phyloP scores from a whole-genome alignment of 148 eudicot species.

The Salicornia ramosissima region DNA sequence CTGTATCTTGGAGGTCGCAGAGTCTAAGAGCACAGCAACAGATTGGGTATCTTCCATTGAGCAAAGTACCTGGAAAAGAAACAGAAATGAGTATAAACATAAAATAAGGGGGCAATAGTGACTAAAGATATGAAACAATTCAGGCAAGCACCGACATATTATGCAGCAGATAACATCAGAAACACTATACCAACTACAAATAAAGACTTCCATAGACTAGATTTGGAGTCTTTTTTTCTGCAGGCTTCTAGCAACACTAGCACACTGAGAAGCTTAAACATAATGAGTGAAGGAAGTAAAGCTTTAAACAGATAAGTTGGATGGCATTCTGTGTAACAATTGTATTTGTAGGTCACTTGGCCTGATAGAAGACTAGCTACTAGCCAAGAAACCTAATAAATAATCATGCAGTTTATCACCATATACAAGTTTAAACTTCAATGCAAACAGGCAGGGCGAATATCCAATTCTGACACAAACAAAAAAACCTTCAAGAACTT shows the following conservation, averaged over 20 bases:
- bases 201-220: not conserved
- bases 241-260: slow-evolving; percentile 3
- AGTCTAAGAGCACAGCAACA: slow-evolving; percentile 63
- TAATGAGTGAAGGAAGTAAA: not conserved
- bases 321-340: no score
- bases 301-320: no score
- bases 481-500: no score
- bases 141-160: not conserved
- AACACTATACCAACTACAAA: not conserved
- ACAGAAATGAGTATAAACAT: not conserved
- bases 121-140: not conserved
- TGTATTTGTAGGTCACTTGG: no score
- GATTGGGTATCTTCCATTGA: slow-evolving; percentile 75
- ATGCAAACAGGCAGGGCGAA: no score
- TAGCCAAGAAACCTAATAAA: no score
- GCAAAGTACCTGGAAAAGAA: slow-evolving; percentile 29
- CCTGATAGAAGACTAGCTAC: no score
- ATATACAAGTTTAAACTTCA: no score
- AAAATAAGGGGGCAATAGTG: not conserved
- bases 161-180: slow-evolving; percentile 1
- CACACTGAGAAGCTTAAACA: not conserved
- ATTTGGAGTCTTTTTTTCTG: not conserved
- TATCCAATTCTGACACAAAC: no score
- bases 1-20: slow-evolving; percentile 89
- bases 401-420: no score